phyloP scores from a whole-genome alignment of 495 filamentous ascomycete species.

The Chaetomium cochliodes region DNA sequence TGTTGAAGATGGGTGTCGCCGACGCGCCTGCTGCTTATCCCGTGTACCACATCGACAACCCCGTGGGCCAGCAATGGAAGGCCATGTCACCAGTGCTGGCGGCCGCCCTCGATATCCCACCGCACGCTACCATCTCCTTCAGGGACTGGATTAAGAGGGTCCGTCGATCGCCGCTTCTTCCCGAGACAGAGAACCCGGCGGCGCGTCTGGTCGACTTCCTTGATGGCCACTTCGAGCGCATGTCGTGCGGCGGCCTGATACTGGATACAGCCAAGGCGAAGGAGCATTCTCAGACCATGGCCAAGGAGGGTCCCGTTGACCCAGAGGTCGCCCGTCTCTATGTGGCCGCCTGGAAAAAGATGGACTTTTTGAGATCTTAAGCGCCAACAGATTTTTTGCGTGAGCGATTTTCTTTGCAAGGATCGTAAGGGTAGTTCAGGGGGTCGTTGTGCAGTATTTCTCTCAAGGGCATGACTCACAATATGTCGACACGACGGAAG shows the following conservation, averaged over 20 bases:
- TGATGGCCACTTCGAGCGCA: slow-evolving; percentile 49
- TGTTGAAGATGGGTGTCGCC: slow-evolving; percentile 29
- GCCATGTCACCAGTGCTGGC: slow-evolving; percentile 45
- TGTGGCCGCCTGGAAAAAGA: not conserved
- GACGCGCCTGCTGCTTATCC: slow-evolving; percentile 30
- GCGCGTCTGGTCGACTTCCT: slow-evolving; percentile 48
- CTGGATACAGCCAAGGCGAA: slow-evolving; percentile 40
- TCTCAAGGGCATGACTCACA: too few relatives aligned
- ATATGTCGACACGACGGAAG: too few relatives aligned
- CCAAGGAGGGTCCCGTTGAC: slow-evolving; percentile 35
- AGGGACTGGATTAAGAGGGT: slow-evolving; percentile 50
- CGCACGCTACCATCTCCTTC: slow-evolving; percentile 42
- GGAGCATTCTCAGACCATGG: slow-evolving; percentile 48
- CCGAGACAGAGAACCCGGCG: slow-evolving; percentile 50
- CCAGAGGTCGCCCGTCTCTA: not conserved
- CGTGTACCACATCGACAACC: slow-evolving; percentile 61
- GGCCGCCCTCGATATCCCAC: slow-evolving; percentile 40
- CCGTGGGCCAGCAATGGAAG: slow-evolving; percentile 49
- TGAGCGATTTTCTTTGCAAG: too few relatives aligned
- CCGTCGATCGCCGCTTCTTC: slow-evolving; percentile 27
- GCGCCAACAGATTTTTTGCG: too few relatives aligned
- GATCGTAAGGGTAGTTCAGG: too few relatives aligned
- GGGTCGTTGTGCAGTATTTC: too few relatives aligned
- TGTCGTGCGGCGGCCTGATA: slow-evolving; percentile 56
- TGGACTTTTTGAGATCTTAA: not conserved